Evolutionary conservation across 2,329 filamentous ascomycete genomes (phyloP).

Genomic region (Tothia fuscella): DNA sequence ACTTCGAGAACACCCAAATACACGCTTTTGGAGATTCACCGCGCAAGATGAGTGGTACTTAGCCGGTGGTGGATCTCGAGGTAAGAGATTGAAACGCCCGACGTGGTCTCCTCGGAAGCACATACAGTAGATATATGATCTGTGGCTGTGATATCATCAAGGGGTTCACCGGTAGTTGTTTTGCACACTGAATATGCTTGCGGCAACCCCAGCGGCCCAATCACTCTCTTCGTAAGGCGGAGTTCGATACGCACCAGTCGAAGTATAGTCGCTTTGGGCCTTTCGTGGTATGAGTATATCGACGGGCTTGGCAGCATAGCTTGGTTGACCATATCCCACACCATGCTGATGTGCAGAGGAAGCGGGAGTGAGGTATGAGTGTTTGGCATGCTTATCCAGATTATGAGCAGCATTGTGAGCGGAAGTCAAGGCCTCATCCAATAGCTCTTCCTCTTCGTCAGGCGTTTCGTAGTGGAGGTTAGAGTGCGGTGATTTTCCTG

Average conservation of each 20-base stretch:
- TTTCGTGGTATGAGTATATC: conserved; percentile 50
- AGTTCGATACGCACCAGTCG: conserved; percentile 91
- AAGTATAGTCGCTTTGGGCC: conserved; percentile 37
- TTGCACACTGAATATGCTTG: conserved; percentile 21
- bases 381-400: conserved; percentile 41
- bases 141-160: too few species aligned
- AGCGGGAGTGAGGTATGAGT: conserved; percentile 52
- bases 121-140: too few species aligned
- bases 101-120: too few species aligned
- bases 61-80: too few species aligned
- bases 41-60: too few species aligned
- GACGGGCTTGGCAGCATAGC: conserved; percentile 55
- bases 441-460: conserved; percentile 89
- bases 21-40: too few species aligned
- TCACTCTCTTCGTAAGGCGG: conserved; percentile 90
- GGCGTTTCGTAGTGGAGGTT: conserved; percentile 84
- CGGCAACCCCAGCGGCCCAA: conserved; percentile 74
- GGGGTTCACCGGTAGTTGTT: conserved; percentile 5
- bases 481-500: conserved; percentile 49
- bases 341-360: conserved; percentile 75
- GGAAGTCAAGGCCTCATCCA: conserved; percentile 76
- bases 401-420: conserved; percentile 64
- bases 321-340: conserved; percentile 55
- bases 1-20: too few species aligned
- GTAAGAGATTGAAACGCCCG: too few species aligned